Conservation (phyloP, 2,329 filamentous ascomycete species). For the Aureobasidium sp. region DNA sequence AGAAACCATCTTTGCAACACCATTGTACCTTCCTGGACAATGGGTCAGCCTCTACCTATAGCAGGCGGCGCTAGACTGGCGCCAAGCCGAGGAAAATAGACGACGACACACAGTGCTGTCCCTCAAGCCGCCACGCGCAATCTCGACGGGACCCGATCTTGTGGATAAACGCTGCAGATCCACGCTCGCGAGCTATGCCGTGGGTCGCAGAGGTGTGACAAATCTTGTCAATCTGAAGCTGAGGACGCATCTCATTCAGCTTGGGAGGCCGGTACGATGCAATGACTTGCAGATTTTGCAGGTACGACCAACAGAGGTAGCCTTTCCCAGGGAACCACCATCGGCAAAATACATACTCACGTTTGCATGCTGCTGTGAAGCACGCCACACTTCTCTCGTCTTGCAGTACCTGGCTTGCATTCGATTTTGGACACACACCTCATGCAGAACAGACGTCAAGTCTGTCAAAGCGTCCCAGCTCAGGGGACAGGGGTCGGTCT, state of each 20-base stretch:
- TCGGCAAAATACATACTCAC: background rate
- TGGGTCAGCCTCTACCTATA: background rate
- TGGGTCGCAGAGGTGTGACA: conserved; percentile 4
- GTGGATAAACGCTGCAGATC: conserved; percentile 9
- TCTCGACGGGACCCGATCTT: background rate
- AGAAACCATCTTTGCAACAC: background rate
- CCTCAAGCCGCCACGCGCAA: conserved; percentile 2
- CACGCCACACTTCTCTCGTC: background rate
- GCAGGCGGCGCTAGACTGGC: background rate
- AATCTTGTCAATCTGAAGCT: conserved; percentile 1
- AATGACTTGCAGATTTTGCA: conserved; percentile 7
- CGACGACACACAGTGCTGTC: background rate
- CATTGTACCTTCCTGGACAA: background rate
- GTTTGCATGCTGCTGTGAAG: background rate
- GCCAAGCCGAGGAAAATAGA: background rate
- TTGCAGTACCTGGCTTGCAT: background rate
- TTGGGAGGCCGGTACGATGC: background rate
- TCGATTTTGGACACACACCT: background rate
- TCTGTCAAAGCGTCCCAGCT: background rate
- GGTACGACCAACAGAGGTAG: background rate
- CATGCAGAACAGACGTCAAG: conserved; percentile 4
- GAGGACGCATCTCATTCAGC: background rate
- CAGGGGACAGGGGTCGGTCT: background rate
- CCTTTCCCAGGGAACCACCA: background rate
- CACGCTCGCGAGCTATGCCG: background rate